Base-by-base conservation (phyloP, 164 flowering plant species). In the Taxillus chinensis region DNA sequence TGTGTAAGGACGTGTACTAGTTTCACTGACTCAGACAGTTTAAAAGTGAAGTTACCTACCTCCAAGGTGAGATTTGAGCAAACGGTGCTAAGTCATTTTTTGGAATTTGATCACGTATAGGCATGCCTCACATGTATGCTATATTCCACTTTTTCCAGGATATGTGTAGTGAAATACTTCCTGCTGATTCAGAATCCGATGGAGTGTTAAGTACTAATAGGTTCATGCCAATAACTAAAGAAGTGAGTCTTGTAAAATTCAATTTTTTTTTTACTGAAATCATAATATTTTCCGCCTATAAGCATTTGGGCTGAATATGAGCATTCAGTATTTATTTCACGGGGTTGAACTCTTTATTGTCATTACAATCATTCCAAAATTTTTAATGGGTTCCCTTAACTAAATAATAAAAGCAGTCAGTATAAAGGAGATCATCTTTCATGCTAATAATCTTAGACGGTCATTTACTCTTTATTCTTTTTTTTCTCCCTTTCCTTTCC, bases 21-120 rank as follows among this genome's bases (percentile, higher is more conserved):
- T 64, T 64, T 64, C 59, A 73, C 77, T 69, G 84, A 78, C 65
- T 66, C 54, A 16, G 84, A 83, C 46, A 76, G 83, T 67, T 17
- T 74, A 14, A 79, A 74, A 70, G 59, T 73, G 41, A 79, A 77
- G 59, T 70, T 75, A 57, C 62, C 61, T 62, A 49, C 75, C 41
- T 64, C 75, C 38, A 78, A 82, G 85, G 86, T 86, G 62, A 62
- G 13, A 43, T 67, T 39, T 53, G 50, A 40, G 57, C 49, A 17
- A 59, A 27, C 27, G 2, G 27, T 27, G 27, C 27, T 27, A 27
- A 43, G 13, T 48, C 9, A 48, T 11, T 48, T 7, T 7, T 8
- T 48, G 13, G 51, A 48, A 8, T 48, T 11, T 48, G 12, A 5
- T 8, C 9, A 3, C 7, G 10, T 48, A 14, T 2, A 11, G 46